Percentiles rank a stretch among this genome's conserved stretches.
phyloP scores from a whole-genome alignment of 2,329 filamentous ascomycete genomes.

The Mariannaea elegans region DNA sequence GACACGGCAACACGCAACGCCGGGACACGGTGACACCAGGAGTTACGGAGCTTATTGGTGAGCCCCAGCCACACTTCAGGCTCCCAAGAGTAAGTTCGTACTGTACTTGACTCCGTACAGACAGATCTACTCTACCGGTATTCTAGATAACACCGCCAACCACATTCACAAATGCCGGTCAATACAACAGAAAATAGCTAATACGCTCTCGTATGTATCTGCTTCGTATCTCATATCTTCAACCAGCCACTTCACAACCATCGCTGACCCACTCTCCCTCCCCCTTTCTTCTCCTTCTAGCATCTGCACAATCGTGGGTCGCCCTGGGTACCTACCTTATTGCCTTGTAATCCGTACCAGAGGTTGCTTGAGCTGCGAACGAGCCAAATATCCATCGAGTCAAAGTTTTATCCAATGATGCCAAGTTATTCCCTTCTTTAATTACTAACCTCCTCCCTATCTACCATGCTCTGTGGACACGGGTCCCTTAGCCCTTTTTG shows the following conservation, averaged over 20 bases:
- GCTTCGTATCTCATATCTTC: background rate
- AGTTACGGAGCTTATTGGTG: background rate
- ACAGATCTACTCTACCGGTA: no score
- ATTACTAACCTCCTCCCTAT: slow-evolving; percentile 19
- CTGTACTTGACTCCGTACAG: no score
- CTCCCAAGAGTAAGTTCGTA: background rate
- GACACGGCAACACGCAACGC: background rate
- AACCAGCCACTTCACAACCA: slow-evolving; percentile 10
- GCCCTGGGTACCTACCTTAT: slow-evolving; percentile 12
- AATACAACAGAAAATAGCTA: background rate
- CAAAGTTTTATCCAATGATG: slow-evolving; percentile 3
- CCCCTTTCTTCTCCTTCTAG: background rate
- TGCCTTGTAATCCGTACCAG: background rate
- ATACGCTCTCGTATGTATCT: background rate
- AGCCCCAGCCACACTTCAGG: background rate
- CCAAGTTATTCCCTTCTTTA: slow-evolving; percentile 13
- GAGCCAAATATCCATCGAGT: background rate
- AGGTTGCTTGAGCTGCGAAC: background rate
- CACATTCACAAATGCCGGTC: no score
- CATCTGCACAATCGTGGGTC: slow-evolving; percentile 32
- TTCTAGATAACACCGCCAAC: no score
- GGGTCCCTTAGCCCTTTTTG: slow-evolving; percentile 32
- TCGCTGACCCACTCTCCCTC: slow-evolving; percentile 1
- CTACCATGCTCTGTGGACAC: slow-evolving; percentile 19
- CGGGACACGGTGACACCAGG: background rate